Evolutionary conservation across 1,139 yeast species (phyloP).

Genomic region (Geotrichum candidum): DNA sequence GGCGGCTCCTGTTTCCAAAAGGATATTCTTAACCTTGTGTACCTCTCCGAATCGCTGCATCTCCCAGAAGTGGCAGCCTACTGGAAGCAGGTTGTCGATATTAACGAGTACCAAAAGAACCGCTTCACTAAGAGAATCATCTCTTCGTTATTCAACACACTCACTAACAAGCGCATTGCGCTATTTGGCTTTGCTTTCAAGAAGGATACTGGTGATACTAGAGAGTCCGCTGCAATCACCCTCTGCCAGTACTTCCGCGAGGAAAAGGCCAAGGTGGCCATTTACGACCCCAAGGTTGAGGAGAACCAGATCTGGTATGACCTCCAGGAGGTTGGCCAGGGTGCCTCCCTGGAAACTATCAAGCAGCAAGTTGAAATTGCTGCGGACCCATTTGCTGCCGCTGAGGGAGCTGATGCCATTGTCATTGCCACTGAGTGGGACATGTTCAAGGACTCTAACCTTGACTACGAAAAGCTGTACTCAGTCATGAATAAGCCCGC

Average conservation of each 20-base stretch:
- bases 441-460: slow-evolving; percentile 24
- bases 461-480: slow-evolving; percentile 28
- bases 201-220: slow-evolving; percentile 31
- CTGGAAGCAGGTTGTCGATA: slow-evolving; percentile 31
- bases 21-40: slow-evolving; percentile 29
- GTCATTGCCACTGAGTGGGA: slow-evolving; percentile 32
- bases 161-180: slow-evolving; percentile 28
- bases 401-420: slow-evolving; percentile 28
- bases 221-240: slow-evolving; percentile 30
- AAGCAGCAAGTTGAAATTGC: slow-evolving; percentile 23
- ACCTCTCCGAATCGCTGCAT: slow-evolving; percentile 29
- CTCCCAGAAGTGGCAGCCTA: slow-evolving; percentile 31
- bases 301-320: slow-evolving; percentile 29
- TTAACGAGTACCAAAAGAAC: slow-evolving; percentile 30
- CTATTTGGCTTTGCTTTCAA: slow-evolving; percentile 30
- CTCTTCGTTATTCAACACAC: slow-evolving; percentile 27
- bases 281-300: slow-evolving; percentile 31
- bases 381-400: slow-evolving; percentile 26
- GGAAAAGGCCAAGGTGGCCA: slow-evolving; percentile 25
- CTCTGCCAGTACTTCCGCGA: slow-evolving; percentile 27
- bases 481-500: slow-evolving; percentile 29
- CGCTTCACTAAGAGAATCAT: slow-evolving; percentile 28
- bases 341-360: slow-evolving; percentile 20
- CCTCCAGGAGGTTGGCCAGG: slow-evolving; percentile 21
- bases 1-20: slow-evolving; percentile 31